A percentile compares a stretch with the other conserved stretches of the same genome.
Evolutionary conservation across 257 asterid species (phyloP).

Genomic region (Voacanga thouarsii): DNA sequence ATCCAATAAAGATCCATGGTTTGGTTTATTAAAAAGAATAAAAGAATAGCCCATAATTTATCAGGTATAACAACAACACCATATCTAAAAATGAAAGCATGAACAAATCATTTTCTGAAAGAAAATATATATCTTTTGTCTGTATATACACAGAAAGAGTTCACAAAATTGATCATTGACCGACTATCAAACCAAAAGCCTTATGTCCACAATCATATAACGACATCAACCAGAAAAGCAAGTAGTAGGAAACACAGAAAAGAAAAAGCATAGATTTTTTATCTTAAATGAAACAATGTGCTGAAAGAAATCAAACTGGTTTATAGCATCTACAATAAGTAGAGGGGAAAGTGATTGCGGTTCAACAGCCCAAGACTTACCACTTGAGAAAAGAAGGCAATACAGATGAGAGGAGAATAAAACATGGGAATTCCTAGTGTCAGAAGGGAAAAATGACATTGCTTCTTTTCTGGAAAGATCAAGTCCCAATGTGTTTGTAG

Average conservation of each 20-base stretch:
- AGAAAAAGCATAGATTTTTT: too few species aligned
- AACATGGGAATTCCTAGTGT: too few species aligned
- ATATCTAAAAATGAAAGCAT: not conserved
- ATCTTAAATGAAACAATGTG: too few species aligned
- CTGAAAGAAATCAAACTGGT: too few species aligned
- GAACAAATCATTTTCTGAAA: not conserved
- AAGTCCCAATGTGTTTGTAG: too few species aligned
- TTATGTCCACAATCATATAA: too few species aligned
- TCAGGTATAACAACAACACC: not conserved
- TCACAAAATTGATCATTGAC: not conserved
- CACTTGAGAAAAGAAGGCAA: not conserved
- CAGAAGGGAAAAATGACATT: not conserved
- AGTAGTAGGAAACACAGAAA: not conserved
- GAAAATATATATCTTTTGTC: not conserved
- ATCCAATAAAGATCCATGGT: not conserved
- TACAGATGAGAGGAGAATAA: not conserved
- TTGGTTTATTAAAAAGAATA: not conserved
- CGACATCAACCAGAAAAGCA: not conserved
- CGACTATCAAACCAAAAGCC: too few species aligned
- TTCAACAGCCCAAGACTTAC: not conserved
- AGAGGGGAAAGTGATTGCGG: not conserved
- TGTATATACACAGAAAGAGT: not conserved
- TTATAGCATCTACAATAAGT: too few species aligned
- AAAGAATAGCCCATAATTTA: not conserved
- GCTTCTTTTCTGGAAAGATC: too few species aligned